These are phyloP conservation scores for Lentithecium fluviatile DNA, from an alignment of 495 filamentous ascomycete genomes.

Conservation along the genomic window DNA sequence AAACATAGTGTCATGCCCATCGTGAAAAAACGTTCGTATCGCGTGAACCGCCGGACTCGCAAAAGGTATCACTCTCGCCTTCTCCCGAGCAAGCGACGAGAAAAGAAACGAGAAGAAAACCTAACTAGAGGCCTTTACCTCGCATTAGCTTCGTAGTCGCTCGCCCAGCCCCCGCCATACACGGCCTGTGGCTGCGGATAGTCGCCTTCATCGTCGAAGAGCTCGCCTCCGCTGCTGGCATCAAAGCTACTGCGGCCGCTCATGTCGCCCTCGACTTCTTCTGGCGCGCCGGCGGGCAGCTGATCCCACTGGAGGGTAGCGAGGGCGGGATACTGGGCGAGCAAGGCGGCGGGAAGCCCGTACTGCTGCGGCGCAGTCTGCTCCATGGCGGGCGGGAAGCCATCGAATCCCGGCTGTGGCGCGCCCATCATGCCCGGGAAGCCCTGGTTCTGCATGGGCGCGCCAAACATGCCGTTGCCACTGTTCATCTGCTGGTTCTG, in stretches of 20 bases:
- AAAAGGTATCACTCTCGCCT: too few species aligned
- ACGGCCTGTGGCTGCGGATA: slow-evolving; percentile 37
- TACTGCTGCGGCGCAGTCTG: slow-evolving; percentile 14
- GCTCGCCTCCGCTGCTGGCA: slow-evolving; percentile 67
- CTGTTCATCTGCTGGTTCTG: slow-evolving; percentile 32
- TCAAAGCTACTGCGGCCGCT: slow-evolving; percentile 87
- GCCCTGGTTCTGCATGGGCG: slow-evolving; percentile 7
- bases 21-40: too few species aligned
- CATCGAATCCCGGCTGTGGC: slow-evolving; percentile 27
- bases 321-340: slow-evolving; percentile 89
- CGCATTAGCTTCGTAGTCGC: slow-evolving; percentile 32
- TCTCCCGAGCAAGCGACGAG: too few species aligned
- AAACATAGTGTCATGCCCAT: too few species aligned
- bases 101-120: slow-evolving; percentile 4
- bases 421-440: slow-evolving; percentile 25
- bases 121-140: background rate
- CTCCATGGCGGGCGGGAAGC: slow-evolving; percentile 17
- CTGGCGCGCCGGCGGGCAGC: slow-evolving; percentile 45
- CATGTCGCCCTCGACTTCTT: slow-evolving; percentile 61
- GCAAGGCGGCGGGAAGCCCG: slow-evolving; percentile 74
- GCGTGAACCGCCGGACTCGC: too few species aligned
- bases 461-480: slow-evolving; percentile 19
- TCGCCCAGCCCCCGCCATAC: slow-evolving; percentile 30
- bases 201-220: slow-evolving; percentile 56
- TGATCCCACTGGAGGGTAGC: slow-evolving; percentile 76